These are phyloP conservation scores for Pleodorina starrii DNA, from an alignment of 139 green algal genomes.

Conservation along the genomic window DNA sequence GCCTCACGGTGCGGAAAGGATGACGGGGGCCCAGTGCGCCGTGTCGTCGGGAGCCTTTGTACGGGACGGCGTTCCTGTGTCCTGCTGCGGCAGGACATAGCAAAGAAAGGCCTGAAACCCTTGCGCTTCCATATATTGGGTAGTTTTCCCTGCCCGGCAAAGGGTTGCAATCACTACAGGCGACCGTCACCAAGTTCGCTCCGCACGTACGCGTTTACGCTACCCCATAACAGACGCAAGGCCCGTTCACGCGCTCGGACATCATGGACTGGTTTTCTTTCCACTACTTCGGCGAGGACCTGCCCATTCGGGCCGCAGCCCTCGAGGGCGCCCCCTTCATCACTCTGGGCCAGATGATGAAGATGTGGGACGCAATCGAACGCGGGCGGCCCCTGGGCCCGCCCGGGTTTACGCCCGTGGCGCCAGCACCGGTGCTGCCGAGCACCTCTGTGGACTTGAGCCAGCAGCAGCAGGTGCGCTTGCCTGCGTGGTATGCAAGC, in stretches of 20 bases:
- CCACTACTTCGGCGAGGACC: slow-evolving; percentile 82
- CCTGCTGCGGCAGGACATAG: no score
- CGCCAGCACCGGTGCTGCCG: not conserved
- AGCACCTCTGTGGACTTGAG: not conserved
- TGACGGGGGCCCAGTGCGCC: no score
- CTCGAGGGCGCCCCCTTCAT: slow-evolving; percentile 64
- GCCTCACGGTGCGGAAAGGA: no score
- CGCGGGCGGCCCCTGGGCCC: slow-evolving; percentile 31
- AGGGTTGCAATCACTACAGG: no score
- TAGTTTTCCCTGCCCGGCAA: no score
- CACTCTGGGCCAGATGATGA: slow-evolving; percentile 66
- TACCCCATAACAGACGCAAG: slow-evolving; percentile 79
- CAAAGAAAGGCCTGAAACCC: no score
- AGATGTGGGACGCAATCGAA: slow-evolving; percentile 63
- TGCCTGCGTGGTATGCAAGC: not conserved
- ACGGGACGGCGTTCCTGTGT: no score
- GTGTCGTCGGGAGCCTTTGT: no score
- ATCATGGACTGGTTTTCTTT: slow-evolving; percentile 89
- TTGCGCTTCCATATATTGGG: no score
- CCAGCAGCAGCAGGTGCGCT: not conserved
- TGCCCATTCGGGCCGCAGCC: slow-evolving; percentile 69
- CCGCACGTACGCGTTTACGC: no score
- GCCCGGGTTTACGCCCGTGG: slow-evolving; percentile 27
- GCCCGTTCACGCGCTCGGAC: slow-evolving; percentile 82
- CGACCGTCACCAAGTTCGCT: no score